Percentiles rank a stretch among this genome's conserved stretches.
Evolutionary conservation across 2,329 filamentous ascomycete genomes (phyloP).

Genomic region (Aspergillus fumigatiaffinis): DNA sequence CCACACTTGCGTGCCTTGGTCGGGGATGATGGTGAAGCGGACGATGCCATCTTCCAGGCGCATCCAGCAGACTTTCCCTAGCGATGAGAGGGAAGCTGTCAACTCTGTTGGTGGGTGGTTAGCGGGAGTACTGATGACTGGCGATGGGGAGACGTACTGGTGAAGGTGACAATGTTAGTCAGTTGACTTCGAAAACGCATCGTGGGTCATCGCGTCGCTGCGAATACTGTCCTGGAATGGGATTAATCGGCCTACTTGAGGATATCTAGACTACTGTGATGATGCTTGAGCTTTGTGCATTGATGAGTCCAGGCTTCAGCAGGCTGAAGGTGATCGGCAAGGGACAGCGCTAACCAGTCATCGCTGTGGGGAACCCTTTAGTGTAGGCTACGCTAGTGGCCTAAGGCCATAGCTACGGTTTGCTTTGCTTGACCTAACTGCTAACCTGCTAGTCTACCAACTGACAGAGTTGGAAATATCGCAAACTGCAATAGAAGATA

Average conservation of each 20-base stretch:
- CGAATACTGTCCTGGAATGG: background rate
- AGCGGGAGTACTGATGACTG: conserved; percentile 16
- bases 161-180: conserved; percentile 42
- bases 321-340: background rate
- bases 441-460: background rate
- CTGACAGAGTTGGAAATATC: background rate
- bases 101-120: conserved; percentile 47
- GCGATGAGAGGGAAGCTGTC: conserved; percentile 58
- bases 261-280: background rate
- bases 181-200: conserved; percentile 35
- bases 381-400: background rate
- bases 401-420: background rate
- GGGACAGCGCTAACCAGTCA: background rate
- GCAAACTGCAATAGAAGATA: background rate
- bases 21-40: conserved; percentile 92
- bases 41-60: conserved; percentile 81
- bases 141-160: conserved; percentile 40
- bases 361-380: background rate
- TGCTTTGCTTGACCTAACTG: background rate
- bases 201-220: conserved; percentile 7
- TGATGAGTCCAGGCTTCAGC: background rate
- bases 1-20: conserved; percentile 95
- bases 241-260: background rate
- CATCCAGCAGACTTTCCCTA: conserved; percentile 85
- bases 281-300: background rate